phyloP scores from a whole-genome alignment of 805 yeast species.

The Candida glaebosa region DNA sequence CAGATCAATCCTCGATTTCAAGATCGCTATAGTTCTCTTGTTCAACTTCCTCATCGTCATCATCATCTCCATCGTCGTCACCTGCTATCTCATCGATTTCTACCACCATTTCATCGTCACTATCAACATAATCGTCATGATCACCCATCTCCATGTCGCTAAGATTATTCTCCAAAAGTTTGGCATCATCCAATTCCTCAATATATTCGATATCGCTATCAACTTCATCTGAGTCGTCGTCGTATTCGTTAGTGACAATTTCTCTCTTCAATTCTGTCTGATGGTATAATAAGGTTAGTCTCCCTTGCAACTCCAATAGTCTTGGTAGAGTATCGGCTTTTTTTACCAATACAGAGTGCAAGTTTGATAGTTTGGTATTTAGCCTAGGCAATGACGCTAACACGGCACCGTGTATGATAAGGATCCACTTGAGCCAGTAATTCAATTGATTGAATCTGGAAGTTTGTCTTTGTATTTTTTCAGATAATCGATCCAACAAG shows the following conservation, averaged over 20 bases:
- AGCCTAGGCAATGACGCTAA: slow-evolving; percentile 45
- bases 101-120: slow-evolving; percentile 10
- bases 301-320: slow-evolving; percentile 49
- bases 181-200: slow-evolving; percentile 62
- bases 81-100: slow-evolving; percentile 8
- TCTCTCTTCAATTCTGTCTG: slow-evolving; percentile 41
- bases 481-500: slow-evolving; percentile 50
- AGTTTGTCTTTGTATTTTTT: slow-evolving; percentile 49
- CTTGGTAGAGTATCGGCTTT: slow-evolving; percentile 48
- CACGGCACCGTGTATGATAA: slow-evolving; percentile 53
- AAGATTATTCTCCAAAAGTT: slow-evolving; percentile 17
- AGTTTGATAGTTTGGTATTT: slow-evolving; percentile 37
- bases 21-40: slow-evolving; percentile 24
- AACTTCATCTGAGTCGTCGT: slow-evolving; percentile 24
- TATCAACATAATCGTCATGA: slow-evolving; percentile 14
- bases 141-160: slow-evolving; percentile 15
- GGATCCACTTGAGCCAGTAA: slow-evolving; percentile 55
- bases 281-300: slow-evolving; percentile 45
- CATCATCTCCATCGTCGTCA: slow-evolving; percentile 8
- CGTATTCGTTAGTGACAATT: slow-evolving; percentile 25
- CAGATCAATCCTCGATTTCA: slow-evolving; percentile 11
- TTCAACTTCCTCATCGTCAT: slow-evolving; percentile 12
- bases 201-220: slow-evolving; percentile 64
- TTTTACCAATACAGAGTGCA: slow-evolving; percentile 46
- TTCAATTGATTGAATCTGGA: slow-evolving; percentile 47